Evolutionary conservation across 2,329 filamentous ascomycete species (phyloP), one percentile per base, ranked within the genome.

Genomic region (Neofusicoccum umdonicola): DNA sequence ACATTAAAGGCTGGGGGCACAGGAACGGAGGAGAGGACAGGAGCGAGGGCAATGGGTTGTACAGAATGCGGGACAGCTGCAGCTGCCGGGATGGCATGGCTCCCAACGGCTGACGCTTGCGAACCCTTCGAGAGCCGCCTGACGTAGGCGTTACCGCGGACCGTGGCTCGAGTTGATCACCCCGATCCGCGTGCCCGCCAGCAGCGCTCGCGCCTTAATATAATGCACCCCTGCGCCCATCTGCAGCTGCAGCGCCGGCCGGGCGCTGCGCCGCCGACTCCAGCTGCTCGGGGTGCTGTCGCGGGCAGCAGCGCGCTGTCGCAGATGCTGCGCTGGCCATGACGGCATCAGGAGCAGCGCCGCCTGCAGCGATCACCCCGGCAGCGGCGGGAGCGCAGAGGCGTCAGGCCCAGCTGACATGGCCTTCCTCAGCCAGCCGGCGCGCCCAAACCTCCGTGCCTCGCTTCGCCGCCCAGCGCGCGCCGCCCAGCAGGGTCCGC

Each of bases 11-110:
- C 12, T 15, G 48, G 39, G 48, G 15, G 37, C n/a, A n/a, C 12
- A 22, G 12, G 42, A 34, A 17, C 27, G 41, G 50, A 35, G 11
- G 42, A 45, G 39, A 63, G 27, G 27, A 35, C 15, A 50, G 48
- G 61, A 54, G 50, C 37, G 61, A 50, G 51, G n/a, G 61, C 48
- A 63, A 50, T 54, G 48, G 50, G 51, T 63, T 41, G 61, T 54
- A 63, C 61, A 47, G 44, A 47, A 54, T 54, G 61, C 61, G 61
- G 61, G 61, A 63, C 61, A 54, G 51, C 61, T 54, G 48, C 45
- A 51, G 60, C 37, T 41, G 19, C 45, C 47, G 60, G 60, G 45
- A 50, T 63, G 50, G 61, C 61, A 45, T 63, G 22, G 50, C 51
- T 52, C 48, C 35, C 48, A 52, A 50, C 45, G 45, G 47, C 58